phyloP scores from a whole-genome alignment of 2,329 filamentous ascomycete species.

The Pyrenochaeta sp. region DNA sequence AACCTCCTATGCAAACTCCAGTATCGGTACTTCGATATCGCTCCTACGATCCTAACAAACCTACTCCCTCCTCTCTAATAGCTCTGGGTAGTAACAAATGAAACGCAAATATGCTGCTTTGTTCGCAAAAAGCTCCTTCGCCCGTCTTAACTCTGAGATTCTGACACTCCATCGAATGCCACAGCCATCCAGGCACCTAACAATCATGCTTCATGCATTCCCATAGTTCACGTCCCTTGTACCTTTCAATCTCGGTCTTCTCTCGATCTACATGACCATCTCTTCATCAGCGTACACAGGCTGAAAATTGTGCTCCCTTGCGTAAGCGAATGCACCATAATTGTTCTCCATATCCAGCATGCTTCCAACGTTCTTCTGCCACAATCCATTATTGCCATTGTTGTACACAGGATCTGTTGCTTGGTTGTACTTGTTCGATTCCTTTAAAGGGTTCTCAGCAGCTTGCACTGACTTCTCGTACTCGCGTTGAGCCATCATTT shows the following conservation, averaged over 20 bases:
- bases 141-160: not conserved
- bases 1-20: conserved; percentile 11
- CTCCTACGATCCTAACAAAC: not conserved
- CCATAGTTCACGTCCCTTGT: not conserved
- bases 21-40: not conserved
- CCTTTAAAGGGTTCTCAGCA: conserved; percentile 34
- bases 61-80: no score
- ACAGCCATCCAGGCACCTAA: not conserved
- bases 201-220: not conserved
- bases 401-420: conserved; percentile 76
- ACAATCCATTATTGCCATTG: conserved; percentile 51
- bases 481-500: conserved; percentile 71
- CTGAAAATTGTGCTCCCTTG: conserved; percentile 58
- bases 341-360: conserved; percentile 69
- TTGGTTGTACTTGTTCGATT: conserved; percentile 58
- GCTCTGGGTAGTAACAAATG: not conserved
- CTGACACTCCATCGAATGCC: not conserved
- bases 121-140: not conserved
- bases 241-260: conserved; percentile 3
- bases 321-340: conserved; percentile 70
- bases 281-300: conserved; percentile 46
- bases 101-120: not conserved
- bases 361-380: conserved; percentile 56
- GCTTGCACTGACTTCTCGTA: conserved; percentile 62
- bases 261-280: conserved; percentile 48